Percentiles rank a stretch among this genome's conserved stretches.
Evolutionary conservation across 2,329 filamentous ascomycete species (phyloP).

Genomic region (Penicillium sp.): DNA sequence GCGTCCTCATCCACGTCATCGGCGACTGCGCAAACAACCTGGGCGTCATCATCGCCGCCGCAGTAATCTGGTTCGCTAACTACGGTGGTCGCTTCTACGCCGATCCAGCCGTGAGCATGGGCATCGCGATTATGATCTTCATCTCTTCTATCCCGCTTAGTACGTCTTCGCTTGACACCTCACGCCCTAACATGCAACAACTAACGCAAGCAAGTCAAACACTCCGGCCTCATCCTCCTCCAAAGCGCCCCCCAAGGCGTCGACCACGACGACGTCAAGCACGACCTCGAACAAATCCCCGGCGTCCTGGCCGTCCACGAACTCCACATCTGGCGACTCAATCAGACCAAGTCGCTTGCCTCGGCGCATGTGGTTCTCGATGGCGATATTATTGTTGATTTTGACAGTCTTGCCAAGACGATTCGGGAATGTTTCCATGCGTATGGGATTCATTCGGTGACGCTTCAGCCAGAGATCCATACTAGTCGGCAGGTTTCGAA

Average conservation of each 20-base stretch:
- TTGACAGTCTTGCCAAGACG: slow-evolving; percentile 8
- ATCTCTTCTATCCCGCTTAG: slow-evolving; percentile 58
- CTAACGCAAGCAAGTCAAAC: slow-evolving; percentile 17
- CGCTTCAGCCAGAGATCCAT: slow-evolving; percentile 13
- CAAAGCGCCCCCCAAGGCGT: slow-evolving; percentile 65
- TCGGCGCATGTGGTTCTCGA: slow-evolving; percentile 11
- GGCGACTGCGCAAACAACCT: slow-evolving; percentile 74
- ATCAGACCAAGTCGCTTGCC: slow-evolving; percentile 6
- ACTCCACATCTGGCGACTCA: slow-evolving; percentile 16
- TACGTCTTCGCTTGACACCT: slow-evolving; percentile 4
- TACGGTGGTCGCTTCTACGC: slow-evolving; percentile 64
- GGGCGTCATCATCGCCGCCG: slow-evolving; percentile 67
- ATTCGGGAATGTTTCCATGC: slow-evolving; percentile 15
- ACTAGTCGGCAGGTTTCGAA: neutral
- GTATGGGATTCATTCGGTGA: slow-evolving; percentile 16
- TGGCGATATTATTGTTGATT: slow-evolving; percentile 3
- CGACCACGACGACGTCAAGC: slow-evolving; percentile 62
- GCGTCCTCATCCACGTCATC: slow-evolving; percentile 69
- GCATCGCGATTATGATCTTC: slow-evolving; percentile 18
- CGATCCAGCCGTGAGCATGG: slow-evolving; percentile 57
- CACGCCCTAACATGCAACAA: neutral
- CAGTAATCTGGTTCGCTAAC: slow-evolving; percentile 65
- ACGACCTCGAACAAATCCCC: slow-evolving; percentile 67
- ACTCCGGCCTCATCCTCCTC: slow-evolving; percentile 62
- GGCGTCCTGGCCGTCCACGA: slow-evolving; percentile 49